phyloP scores from a whole-genome alignment of 169 alveolate species.

The Plasmodium gallinaceum region DNA sequence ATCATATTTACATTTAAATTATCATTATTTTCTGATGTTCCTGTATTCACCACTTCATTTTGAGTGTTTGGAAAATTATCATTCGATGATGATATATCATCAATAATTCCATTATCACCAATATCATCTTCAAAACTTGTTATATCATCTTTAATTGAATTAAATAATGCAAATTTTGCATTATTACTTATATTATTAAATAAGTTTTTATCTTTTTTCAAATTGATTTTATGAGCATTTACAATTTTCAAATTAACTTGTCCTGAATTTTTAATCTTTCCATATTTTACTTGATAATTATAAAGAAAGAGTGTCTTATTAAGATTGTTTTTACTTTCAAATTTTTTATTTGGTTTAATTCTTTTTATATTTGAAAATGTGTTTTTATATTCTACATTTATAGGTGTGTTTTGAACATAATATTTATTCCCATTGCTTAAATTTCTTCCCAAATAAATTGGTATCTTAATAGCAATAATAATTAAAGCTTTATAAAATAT shows the following conservation, averaged over 20 bases:
- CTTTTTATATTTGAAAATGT: constrained; percentile 14
- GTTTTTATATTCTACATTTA: constrained; percentile 14
- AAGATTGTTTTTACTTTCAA: neutral
- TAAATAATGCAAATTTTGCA: constrained; percentile 25
- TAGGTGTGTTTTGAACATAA: constrained; percentile 1
- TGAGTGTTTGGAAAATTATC: constrained; percentile 4
- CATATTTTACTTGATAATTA: constrained; percentile 58
- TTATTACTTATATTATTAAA: constrained; percentile 20
- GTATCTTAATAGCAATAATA: constrained; percentile 42
- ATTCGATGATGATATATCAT: constrained; percentile 45
- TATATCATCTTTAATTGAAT: constrained; percentile 25
- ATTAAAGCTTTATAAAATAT: constrained; percentile 18
- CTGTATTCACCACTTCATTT: neutral
- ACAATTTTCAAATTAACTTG: constrained; percentile 7
- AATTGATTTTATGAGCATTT: constrained; percentile 15
- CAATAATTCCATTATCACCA: constrained; percentile 26
- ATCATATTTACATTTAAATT: neutral
- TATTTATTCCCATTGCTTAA: constrained; percentile 24
- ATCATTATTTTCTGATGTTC: constrained; percentile 9
- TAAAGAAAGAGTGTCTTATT: constrained; percentile 26
- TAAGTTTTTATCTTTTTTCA: constrained; percentile 3
- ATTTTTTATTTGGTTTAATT: neutral
- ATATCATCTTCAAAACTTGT: constrained; percentile 7
- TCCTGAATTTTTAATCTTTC: constrained; percentile 16
- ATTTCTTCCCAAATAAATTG: constrained; percentile 51